Evolutionary conservation across 2,329 filamentous ascomycete species (phyloP).

Genomic region (Claviceps maximensis): DNA sequence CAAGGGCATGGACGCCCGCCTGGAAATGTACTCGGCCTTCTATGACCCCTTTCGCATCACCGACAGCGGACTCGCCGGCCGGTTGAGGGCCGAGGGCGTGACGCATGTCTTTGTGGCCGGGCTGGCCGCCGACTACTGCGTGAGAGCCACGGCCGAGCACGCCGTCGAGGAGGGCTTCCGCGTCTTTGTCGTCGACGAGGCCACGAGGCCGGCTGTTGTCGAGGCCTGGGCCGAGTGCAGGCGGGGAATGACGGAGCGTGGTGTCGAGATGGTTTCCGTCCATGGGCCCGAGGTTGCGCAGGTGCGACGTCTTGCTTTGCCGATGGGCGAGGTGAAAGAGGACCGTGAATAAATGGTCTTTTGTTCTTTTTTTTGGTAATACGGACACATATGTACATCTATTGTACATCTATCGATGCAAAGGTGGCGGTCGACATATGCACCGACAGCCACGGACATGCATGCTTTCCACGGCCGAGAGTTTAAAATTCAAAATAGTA

Average conservation of each 20-base stretch:
- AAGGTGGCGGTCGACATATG: too few relatives aligned
- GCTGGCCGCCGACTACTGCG: conserved; percentile 81
- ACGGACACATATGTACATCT: too few relatives aligned
- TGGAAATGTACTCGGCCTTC: conserved; percentile 95
- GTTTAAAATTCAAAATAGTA: too few relatives aligned
- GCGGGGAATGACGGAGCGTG: conserved; percentile 39
- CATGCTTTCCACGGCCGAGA: too few relatives aligned
- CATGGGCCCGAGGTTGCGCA: conserved; percentile 11
- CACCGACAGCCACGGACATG: too few relatives aligned
- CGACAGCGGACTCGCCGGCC: conserved; percentile 48
- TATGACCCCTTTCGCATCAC: conserved; percentile 60
- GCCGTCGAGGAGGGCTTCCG: conserved; percentile 61
- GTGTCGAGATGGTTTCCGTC: conserved; percentile 47
- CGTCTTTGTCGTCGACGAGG: conserved; percentile 68
- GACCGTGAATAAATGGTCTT: too few relatives aligned
- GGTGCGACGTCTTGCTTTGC: conserved; percentile 9
- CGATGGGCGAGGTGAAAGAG: too few relatives aligned
- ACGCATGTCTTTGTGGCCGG: conserved; percentile 80
- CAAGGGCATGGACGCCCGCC: conserved; percentile 60
- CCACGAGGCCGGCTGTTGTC: conserved; percentile 57
- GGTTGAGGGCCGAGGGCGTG: conserved; percentile 43
- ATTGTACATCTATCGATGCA: too few relatives aligned
- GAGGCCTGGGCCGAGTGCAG: conserved; percentile 42
- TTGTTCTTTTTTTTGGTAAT: too few relatives aligned
- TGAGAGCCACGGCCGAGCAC: conserved; percentile 69